Evolutionary conservation across 192 early-diverging fungal species (phyloP).

Genomic region (Linnemannia exigua): DNA sequence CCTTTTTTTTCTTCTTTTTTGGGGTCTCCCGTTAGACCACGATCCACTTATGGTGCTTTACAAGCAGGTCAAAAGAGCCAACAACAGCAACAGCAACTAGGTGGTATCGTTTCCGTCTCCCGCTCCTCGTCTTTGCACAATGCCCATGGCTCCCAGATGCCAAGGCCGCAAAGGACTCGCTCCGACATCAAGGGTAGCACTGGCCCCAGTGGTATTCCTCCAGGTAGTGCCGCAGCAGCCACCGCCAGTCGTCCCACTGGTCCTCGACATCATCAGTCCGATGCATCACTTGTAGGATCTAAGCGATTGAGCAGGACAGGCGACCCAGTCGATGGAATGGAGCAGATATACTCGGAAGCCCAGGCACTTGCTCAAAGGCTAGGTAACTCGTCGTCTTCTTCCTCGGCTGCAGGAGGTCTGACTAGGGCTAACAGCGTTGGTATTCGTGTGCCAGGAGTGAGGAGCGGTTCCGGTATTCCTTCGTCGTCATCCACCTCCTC

Average conservation of each 20-base stretch:
- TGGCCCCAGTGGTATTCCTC: not conserved
- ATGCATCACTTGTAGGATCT: not conserved
- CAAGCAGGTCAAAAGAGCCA: constrained; percentile 10
- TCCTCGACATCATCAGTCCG: constrained; percentile 33
- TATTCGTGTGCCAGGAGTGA: constrained; percentile 3
- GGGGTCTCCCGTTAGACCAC: constrained; percentile 21
- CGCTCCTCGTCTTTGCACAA: constrained; percentile 37
- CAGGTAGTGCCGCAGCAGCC: not conserved
- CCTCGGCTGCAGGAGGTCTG: not conserved
- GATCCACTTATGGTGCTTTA: constrained; percentile 22
- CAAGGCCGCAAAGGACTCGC: constrained; percentile 28
- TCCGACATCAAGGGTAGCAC: constrained; percentile 18
- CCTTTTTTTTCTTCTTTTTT: not conserved
- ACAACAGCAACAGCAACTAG: constrained; percentile 11
- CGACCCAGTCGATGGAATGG: constrained; percentile 31
- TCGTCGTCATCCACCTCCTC: not conserved
- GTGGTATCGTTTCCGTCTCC: constrained; percentile 12
- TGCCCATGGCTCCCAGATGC: constrained; percentile 20
- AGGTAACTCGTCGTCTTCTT: constrained; percentile 1
- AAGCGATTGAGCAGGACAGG: constrained; percentile 3
- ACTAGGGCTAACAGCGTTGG: not conserved
- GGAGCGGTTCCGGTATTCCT: not conserved
- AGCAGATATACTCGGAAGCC: constrained; percentile 14
- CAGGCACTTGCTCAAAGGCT: constrained; percentile 19
- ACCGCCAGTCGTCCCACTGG: not conserved